Conservation (phyloP, 1,284 basidiomycete species). For the Puccinia novopanici region DNA sequence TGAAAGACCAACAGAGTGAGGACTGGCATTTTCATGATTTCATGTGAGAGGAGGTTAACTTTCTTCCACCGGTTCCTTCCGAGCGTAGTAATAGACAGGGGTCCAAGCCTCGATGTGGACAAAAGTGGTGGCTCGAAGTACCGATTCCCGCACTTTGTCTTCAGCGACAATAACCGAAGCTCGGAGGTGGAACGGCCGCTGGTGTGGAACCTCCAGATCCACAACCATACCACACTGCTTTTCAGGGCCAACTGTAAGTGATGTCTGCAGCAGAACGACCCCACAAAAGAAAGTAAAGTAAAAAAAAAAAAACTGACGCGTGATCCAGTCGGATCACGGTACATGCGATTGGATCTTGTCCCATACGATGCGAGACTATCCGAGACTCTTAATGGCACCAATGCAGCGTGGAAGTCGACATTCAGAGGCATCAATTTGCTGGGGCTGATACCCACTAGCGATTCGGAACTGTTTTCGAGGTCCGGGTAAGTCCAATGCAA, state of each 20-base stretch:
- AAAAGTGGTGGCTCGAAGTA: neutral
- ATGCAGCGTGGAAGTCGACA: conserved; percentile 13
- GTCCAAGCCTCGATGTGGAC: neutral
- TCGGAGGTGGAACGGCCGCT: conserved; percentile 13
- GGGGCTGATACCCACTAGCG: conserved; percentile 28
- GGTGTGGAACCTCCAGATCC: conserved; percentile 22
- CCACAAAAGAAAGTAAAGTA: neutral
- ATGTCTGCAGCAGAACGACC: neutral
- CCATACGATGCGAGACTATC: conserved; percentile 7
- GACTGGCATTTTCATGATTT: neutral
- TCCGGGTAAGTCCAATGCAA: conserved; percentile 3
- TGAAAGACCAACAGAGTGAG: conserved; percentile 39
- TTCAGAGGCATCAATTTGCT: conserved; percentile 25
- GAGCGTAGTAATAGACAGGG: conserved; percentile 10
- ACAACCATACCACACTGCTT: conserved; percentile 15
- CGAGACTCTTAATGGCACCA: neutral
- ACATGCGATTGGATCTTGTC: conserved; percentile 32
- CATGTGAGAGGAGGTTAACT: too few relatives aligned
- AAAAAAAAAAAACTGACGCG: neutral
- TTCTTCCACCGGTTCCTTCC: neutral
- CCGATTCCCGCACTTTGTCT: conserved; percentile 37
- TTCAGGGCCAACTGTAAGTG: conserved; percentile 31
- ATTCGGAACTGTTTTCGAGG: conserved; percentile 26
- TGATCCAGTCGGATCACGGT: conserved; percentile 26
- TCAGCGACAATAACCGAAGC: conserved; percentile 35